Evolutionary conservation across 2,329 filamentous ascomycete genomes (phyloP), one percentile per base, ranked within the genome.

Genomic region (Alternaria ventricosa): DNA sequence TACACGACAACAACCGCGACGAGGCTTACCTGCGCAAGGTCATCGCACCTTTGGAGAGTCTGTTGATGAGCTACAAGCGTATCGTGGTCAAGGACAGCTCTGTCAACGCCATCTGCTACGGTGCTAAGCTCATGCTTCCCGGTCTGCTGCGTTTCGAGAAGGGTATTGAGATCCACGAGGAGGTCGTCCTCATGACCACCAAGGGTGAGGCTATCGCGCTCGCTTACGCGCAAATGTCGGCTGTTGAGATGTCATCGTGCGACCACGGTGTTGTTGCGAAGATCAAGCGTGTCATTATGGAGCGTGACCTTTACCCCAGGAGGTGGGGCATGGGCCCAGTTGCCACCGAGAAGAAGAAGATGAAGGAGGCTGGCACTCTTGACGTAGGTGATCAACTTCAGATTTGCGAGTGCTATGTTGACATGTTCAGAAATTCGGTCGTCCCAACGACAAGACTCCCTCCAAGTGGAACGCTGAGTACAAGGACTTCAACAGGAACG

Each of bases 261-360:
- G 94, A 98, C 79, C 96, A 99, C 83, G 96, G 96, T 75, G 94
- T 97, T 63, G 95, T 98, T 63, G 96, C 96, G 74, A 98, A 97
- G 87, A 93, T 99, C 80, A 99, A 99, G 90, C 91, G 96, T 76
- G 97, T 94, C 83, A 99, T 99, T 82, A 99, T 99, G 96, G 96
- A 99, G 87, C 92, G 96, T 75, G 96, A 98, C 80, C 87, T 98
- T 63, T 99, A 99, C 87, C 96, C 96, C 68, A 89, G 94, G 81
- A 87, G 95, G 86, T 99, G 96, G 96, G 96, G 96, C 71, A 89
- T 98, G 78, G 96, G 96, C 66, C 95, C 96, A 57, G 90, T 95
- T 64, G 96, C 96, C 54, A 84, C 91, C 53, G 94, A 98, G 87
- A 99, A 99, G 90, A 99, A 99, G 92, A 97, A 98, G 89, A 90